Evolutionary conservation across 2,329 filamentous ascomycete species (phyloP), one percentile per base, ranked within the genome.

Genomic region (Furcasterigmium furcatum): DNA sequence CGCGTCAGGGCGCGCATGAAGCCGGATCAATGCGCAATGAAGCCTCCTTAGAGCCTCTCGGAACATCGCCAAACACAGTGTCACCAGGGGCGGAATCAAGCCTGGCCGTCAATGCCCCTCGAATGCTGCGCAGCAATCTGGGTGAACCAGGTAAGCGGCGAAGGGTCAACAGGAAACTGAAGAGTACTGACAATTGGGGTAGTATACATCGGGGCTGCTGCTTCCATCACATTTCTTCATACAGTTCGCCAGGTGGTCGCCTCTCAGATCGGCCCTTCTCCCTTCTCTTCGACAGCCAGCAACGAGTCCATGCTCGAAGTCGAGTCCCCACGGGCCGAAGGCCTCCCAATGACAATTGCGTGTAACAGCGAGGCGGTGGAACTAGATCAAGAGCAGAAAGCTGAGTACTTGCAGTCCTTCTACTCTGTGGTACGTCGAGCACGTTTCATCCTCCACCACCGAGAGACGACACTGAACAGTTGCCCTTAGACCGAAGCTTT

Each of bases 171-270:
- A n/a, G n/a, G n/a, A n/a, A n/a, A n/a, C n/a, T n/a, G n/a, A n/a
- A n/a, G n/a, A n/a, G n/a, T n/a, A n/a, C n/a, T n/a, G n/a, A n/a
- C n/a, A n/a, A n/a, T n/a, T n/a, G n/a, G n/a, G n/a, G n/a, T 7
- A 16, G 70, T 76, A 1, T 77, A 71, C 43, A 64, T 76, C 39
- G 69, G 73, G 14, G 63, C 68, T 18, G 72, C 70, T n/a, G 73
- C 73, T 2, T 72, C 74, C 1, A 59, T 82, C 13, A 80, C 78
- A 0, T 82, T 81, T 47, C 59, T 81, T 3, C 75, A 80, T 46
- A 66, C 79, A 24, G 62, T 79, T 19, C 68, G 74, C 16, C 63
- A 72, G n/a, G 67, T 66, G 4, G 57, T 72, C 50, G 68, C 70
- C 8, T 69, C 73, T 29, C 69, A 77, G 49, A 76, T 79, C 47